These are phyloP conservation scores for Neurospora intermedia DNA, from an alignment of 495 filamentous ascomycete species.

Conservation along the genomic window DNA sequence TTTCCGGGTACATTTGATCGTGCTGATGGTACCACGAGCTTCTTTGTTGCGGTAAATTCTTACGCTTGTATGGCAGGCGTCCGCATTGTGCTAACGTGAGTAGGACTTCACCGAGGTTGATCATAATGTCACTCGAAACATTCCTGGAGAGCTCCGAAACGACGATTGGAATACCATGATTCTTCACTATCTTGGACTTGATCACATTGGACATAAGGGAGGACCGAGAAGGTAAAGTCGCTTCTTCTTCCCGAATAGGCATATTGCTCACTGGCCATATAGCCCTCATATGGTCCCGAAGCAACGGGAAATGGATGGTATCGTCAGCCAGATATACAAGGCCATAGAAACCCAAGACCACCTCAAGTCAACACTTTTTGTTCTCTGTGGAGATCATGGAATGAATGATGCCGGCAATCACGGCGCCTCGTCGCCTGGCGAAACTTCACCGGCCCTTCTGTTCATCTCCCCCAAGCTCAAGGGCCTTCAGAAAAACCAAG, in stretches of 20 bases:
- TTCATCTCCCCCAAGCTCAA: slow-evolving; percentile 85
- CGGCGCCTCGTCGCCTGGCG: slow-evolving; percentile 81
- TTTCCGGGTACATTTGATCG: slow-evolving; percentile 82
- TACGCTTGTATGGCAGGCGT: neutral
- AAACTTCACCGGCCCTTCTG: slow-evolving; percentile 84
- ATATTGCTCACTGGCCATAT: slow-evolving; percentile 6
- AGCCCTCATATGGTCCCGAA: slow-evolving; percentile 88
- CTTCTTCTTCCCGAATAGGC: too few relatives aligned
- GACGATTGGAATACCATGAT: slow-evolving; percentile 90
- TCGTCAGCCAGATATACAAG: slow-evolving; percentile 64
- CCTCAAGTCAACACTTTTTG: slow-evolving; percentile 66
- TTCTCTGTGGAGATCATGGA: slow-evolving; percentile 89
- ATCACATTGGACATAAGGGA: slow-evolving; percentile 95
- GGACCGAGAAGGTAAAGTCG: slow-evolving; percentile 64
- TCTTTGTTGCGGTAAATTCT: slow-evolving; percentile 85
- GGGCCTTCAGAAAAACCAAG: slow-evolving; percentile 33
- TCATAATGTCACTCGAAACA: slow-evolving; percentile 89
- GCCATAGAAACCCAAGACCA: slow-evolving; percentile 60
- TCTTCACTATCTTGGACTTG: slow-evolving; percentile 89
- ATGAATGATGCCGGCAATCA: slow-evolving; percentile 99
- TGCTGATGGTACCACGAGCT: slow-evolving; percentile 87
- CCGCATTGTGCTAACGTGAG: neutral
- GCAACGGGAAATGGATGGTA: slow-evolving; percentile 85
- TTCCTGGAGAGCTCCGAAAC: slow-evolving; percentile 59
- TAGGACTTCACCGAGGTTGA: slow-evolving; percentile 98